Conservation (phyloP, 352 stramenopile genomes). For the Globisporangium splendens region DNA sequence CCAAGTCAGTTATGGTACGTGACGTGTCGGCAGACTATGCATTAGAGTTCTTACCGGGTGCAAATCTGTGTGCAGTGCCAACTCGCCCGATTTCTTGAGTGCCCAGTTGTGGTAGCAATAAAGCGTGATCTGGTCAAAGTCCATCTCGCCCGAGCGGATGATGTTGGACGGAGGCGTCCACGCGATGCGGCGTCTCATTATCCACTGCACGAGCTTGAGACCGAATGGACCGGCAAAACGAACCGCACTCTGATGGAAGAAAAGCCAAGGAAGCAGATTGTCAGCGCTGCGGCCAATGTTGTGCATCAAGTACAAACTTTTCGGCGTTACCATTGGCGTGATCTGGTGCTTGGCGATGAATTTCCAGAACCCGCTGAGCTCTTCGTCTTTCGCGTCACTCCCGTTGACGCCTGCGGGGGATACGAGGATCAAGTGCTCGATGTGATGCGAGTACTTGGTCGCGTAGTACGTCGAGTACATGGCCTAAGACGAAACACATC, state of each 20-base stretch:
- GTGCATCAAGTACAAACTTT: too few relatives aligned
- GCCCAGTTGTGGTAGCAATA: constrained; percentile 87
- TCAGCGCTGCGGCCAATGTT: neutral
- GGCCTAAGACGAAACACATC: constrained; percentile 20
- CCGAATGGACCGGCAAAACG: constrained; percentile 66
- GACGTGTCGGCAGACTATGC: too few relatives aligned
- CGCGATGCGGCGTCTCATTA: constrained; percentile 51
- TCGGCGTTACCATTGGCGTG: constrained; percentile 58
- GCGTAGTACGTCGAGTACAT: constrained; percentile 82
- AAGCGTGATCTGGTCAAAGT: constrained; percentile 61
- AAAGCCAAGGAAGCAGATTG: neutral
- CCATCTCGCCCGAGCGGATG: constrained; percentile 63
- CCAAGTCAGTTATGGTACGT: neutral
- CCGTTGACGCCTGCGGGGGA: constrained; percentile 64
- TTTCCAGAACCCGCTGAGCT: constrained; percentile 41
- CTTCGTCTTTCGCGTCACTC: constrained; percentile 28
- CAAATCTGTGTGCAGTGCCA: constrained; percentile 74
- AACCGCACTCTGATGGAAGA: constrained; percentile 39
- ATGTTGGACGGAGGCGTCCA: constrained; percentile 71
- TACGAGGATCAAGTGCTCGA: constrained; percentile 77
- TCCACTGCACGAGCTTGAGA: constrained; percentile 43
- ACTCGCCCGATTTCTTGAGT: constrained; percentile 62
- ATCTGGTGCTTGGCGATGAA: constrained; percentile 39
- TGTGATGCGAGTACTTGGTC: constrained; percentile 59
- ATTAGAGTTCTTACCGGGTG: constrained; percentile 36